A percentile compares a stretch with the other conserved stretches of the same genome.
Conservation (phyloP, 1,284 basidiomycete genomes). For the Cerioporus squamosus region DNA sequence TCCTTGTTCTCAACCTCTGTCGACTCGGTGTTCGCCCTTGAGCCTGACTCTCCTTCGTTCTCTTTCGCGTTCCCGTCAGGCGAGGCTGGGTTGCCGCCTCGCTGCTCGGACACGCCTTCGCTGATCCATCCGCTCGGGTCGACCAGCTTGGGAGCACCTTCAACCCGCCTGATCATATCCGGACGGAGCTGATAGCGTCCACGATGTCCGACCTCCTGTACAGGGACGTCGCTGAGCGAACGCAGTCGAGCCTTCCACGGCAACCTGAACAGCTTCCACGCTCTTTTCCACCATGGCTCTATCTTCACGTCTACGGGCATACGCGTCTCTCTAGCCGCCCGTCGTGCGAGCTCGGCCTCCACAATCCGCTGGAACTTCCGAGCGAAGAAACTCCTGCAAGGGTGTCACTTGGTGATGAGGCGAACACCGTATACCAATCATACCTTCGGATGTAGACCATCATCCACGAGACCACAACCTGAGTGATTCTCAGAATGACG, state of each 20-base stretch:
- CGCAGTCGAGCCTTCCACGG: slow-evolving; percentile 9
- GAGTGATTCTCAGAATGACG: not conserved
- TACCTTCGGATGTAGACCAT: slow-evolving; percentile 72
- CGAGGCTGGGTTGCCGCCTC: not conserved
- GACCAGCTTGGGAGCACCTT: slow-evolving; percentile 79
- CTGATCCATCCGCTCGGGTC: slow-evolving; percentile 81
- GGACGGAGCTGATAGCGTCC: slow-evolving; percentile 49
- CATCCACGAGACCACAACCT: slow-evolving; percentile 75
- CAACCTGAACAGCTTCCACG: slow-evolving; percentile 12
- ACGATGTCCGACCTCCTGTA: slow-evolving; percentile 19
- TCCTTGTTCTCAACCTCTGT: slow-evolving; percentile 11
- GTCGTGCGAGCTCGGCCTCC: slow-evolving; percentile 47
- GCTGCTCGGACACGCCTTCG: slow-evolving; percentile 38
- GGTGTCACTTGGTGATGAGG: not conserved
- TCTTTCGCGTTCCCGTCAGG: not conserved
- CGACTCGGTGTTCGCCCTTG: slow-evolving; percentile 8
- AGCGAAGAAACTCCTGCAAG: slow-evolving; percentile 72
- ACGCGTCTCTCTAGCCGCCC: slow-evolving; percentile 22
- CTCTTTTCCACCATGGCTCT: slow-evolving; percentile 31
- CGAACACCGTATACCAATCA: slow-evolving; percentile 14
- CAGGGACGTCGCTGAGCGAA: slow-evolving; percentile 16
- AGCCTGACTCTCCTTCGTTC: slow-evolving; percentile 4
- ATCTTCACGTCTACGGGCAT: slow-evolving; percentile 27
- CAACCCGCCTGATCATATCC: slow-evolving; percentile 87
- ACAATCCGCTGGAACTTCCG: slow-evolving; percentile 75